phyloP scores from a whole-genome alignment of 805 yeast genomes.

The Yarrowia sp. region DNA sequence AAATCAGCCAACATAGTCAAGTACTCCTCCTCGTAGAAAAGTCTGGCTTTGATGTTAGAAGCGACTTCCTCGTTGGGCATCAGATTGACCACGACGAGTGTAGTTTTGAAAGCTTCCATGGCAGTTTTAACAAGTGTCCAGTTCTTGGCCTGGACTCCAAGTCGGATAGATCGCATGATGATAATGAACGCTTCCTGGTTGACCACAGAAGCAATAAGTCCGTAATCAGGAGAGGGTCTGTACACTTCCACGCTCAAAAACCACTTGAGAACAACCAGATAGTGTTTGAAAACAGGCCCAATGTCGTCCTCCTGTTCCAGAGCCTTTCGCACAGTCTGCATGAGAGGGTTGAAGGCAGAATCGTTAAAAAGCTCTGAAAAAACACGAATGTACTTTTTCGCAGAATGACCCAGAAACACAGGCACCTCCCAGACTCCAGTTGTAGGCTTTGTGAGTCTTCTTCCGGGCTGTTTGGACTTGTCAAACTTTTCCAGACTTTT shows the following conservation, averaged over 20 bases:
- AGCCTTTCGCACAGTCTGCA: constrained; percentile 50
- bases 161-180: constrained; percentile 45
- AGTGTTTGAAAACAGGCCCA: constrained; percentile 41
- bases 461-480: background rate
- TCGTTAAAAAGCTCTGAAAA: constrained; percentile 7
- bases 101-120: constrained; percentile 61
- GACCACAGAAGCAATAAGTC: constrained; percentile 44
- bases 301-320: constrained; percentile 41
- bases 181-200: constrained; percentile 59
- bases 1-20: constrained; percentile 54
- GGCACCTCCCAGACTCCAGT: constrained; percentile 11
- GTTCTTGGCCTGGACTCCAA: constrained; percentile 39
- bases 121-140: constrained; percentile 68
- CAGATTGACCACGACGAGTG: constrained; percentile 47
- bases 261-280: constrained; percentile 67
- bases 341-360: constrained; percentile 39
- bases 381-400: background rate
- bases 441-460: background rate
- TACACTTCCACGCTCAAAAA: constrained; percentile 57
- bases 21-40: constrained; percentile 66
- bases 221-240: constrained; percentile 34
- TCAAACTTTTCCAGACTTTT: constrained; percentile 10
- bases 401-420: background rate
- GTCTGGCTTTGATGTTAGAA: constrained; percentile 56
- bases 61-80: constrained; percentile 52